Percentiles rank a stretch among this genome's conserved stretches.
Evolutionary conservation across 116 monocot species (phyloP).

Genomic region (Posidonia oceanica): DNA sequence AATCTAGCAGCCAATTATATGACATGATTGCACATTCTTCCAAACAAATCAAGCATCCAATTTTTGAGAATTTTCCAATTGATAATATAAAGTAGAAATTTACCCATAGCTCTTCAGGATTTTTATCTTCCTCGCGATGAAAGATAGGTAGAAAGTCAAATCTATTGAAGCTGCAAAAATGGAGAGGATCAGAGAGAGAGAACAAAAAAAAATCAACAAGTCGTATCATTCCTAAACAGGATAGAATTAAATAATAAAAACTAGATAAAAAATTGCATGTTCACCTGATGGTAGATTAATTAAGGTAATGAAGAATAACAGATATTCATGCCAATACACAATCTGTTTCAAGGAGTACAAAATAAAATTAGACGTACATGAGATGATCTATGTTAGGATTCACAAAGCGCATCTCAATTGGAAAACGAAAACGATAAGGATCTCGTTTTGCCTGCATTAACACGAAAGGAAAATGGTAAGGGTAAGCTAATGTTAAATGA

Average conservation of each 20-base stretch:
- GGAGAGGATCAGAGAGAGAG: background rate
- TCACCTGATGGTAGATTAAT: no score
- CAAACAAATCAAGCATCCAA: no score
- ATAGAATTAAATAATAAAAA: background rate
- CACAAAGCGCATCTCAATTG: conserved; percentile 90
- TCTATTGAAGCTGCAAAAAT: conserved; percentile 66
- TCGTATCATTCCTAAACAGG: background rate
- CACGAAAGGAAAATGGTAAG: conserved; percentile 2
- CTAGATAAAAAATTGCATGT: no score
- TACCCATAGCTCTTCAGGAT: conserved; percentile 80
- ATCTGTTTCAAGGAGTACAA: background rate
- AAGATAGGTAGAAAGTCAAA: conserved; percentile 95
- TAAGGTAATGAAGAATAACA: no score
- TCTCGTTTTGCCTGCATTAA: conserved; percentile 83
- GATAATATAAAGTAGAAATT: background rate
- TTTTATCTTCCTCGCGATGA: conserved; percentile 84
- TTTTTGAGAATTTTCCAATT: background rate
- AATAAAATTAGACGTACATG: conserved; percentile 43
- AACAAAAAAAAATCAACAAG: background rate
- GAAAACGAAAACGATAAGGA: conserved; percentile 89
- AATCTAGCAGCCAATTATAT: no score
- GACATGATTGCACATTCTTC: no score
- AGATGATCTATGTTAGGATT: conserved; percentile 95
- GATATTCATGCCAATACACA: no score
- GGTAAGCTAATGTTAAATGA: background rate